phyloP scores from a whole-genome alignment of 768 basidiomycete genomes.

The Tylopilus subfusipes region DNA sequence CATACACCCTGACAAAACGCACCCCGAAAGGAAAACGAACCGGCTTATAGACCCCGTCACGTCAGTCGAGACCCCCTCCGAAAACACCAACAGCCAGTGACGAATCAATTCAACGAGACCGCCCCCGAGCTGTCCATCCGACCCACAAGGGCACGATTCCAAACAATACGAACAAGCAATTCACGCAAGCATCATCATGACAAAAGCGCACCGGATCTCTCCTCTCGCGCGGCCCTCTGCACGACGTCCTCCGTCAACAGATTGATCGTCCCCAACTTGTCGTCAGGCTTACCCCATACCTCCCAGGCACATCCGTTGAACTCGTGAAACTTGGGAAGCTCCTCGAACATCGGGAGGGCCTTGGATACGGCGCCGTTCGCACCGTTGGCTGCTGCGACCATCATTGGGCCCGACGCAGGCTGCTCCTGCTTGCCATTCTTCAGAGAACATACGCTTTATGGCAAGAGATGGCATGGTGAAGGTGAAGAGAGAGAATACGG shows the following conservation, averaged over 20 bases:
- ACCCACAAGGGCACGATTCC: not conserved
- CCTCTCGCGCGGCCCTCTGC: constrained; percentile 51
- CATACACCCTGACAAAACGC: not conserved
- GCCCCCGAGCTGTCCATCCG: constrained; percentile 41
- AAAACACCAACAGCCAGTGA: not conserved
- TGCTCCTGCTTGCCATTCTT: constrained; percentile 10
- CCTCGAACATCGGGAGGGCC: constrained; percentile 45
- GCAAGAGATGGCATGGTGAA: constrained; percentile 12
- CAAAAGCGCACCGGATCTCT: constrained; percentile 49
- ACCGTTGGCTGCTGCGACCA: no score
- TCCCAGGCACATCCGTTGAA: constrained; percentile 63
- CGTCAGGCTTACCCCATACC: constrained; percentile 62
- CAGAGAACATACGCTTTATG: constrained; percentile 15
- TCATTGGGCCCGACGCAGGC: no score
- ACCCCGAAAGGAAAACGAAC: constrained; percentile 66
- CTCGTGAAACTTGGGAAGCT: constrained; percentile 41
- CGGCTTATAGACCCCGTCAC: constrained; percentile 41
- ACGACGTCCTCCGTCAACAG: constrained; percentile 62
- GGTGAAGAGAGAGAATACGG: not conserved
- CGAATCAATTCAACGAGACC: constrained; percentile 62
- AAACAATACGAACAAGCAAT: not conserved
- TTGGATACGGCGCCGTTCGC: constrained; percentile 20
- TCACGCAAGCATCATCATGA: not conserved
- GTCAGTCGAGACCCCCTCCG: not conserved
- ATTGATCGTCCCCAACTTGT: constrained; percentile 66